Evolutionary conservation across 108 stramenopile species (phyloP).

Genomic region (Nitzschia palea): DNA sequence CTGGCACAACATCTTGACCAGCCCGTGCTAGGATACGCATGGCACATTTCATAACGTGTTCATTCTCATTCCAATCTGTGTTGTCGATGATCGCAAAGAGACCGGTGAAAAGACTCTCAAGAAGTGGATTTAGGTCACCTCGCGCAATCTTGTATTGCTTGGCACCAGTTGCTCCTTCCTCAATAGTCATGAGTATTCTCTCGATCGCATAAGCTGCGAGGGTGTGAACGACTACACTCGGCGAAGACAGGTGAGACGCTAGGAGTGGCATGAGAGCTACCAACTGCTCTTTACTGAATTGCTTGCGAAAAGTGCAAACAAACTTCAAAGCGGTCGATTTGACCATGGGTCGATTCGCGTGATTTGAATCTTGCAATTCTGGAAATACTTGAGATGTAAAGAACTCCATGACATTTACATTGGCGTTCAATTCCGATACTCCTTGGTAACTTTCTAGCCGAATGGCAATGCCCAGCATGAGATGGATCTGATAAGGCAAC

Average conservation of each 20-base stretch:
- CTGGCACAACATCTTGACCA: slow-evolving; percentile 80
- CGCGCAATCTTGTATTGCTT: slow-evolving; percentile 64
- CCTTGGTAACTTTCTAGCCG: slow-evolving; percentile 80
- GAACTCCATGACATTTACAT: slow-evolving; percentile 88
- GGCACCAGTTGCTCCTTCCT: slow-evolving; percentile 36
- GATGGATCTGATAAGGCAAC: slow-evolving; percentile 65
- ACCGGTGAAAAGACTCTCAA: slow-evolving; percentile 83
- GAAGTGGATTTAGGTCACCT: slow-evolving; percentile 69
- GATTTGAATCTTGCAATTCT: slow-evolving; percentile 83
- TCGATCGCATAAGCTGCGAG: slow-evolving; percentile 94
- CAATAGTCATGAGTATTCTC: slow-evolving; percentile 76
- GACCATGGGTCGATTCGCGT: slow-evolving; percentile 82
- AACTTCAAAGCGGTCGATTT: slow-evolving; percentile 94
- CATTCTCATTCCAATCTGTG: slow-evolving; percentile 86
- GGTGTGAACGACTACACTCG: slow-evolving; percentile 91
- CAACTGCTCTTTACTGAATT: slow-evolving; percentile 76
- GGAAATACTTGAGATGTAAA: slow-evolving; percentile 81
- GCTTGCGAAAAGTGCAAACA: slow-evolving; percentile 95
- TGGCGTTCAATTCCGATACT: slow-evolving; percentile 83
- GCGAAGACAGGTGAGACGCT: slow-evolving; percentile 65
- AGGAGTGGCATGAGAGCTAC: slow-evolving; percentile 70
- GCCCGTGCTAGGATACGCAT: slow-evolving; percentile 86
- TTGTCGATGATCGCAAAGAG: slow-evolving; percentile 90
- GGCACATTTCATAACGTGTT: slow-evolving; percentile 97
- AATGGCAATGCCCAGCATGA: slow-evolving; percentile 93